Conservation (phyloP, 345 rosid species). For the Atalantia buxifolia region DNA sequence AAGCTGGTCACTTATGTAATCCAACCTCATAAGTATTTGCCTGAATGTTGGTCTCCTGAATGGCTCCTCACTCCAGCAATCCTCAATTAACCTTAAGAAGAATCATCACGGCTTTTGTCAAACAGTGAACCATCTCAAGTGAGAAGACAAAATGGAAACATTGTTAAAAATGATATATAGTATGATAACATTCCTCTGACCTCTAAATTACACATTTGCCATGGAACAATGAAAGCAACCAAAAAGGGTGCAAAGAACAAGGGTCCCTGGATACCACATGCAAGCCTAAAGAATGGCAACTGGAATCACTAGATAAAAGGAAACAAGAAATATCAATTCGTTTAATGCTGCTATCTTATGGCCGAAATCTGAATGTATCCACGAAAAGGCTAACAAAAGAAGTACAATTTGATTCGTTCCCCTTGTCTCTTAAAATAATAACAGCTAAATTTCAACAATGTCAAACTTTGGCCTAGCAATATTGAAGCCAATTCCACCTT, state of each 20-base stretch:
- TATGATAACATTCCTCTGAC: not conserved
- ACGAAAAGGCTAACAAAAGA: not conserved
- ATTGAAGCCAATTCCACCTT: not conserved
- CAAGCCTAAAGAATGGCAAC: not conserved
- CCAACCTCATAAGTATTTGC: constrained; percentile 56
- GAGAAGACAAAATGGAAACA: not conserved
- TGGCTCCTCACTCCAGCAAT: constrained; percentile 73
- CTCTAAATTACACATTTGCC: not conserved
- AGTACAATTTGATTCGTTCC: not conserved
- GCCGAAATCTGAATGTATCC: not conserved
- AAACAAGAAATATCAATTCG: not conserved
- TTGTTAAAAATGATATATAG: not conserved
- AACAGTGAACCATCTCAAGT: not conserved
- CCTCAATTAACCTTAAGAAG: constrained; percentile 56
- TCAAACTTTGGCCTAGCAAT: not conserved
- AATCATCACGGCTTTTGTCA: not conserved
- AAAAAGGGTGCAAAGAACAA: not conserved
- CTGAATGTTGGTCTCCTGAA: constrained; percentile 63
- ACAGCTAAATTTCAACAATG: not conserved
- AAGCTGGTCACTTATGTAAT: constrained; percentile 38
- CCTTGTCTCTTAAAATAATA: not conserved
- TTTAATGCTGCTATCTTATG: not conserved
- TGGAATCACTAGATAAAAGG: not conserved
- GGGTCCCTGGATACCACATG: not conserved
- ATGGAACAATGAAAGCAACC: not conserved